Evolutionary conservation across 2,329 filamentous ascomycete genomes (phyloP).

Genomic region (Penicillium sp.): DNA sequence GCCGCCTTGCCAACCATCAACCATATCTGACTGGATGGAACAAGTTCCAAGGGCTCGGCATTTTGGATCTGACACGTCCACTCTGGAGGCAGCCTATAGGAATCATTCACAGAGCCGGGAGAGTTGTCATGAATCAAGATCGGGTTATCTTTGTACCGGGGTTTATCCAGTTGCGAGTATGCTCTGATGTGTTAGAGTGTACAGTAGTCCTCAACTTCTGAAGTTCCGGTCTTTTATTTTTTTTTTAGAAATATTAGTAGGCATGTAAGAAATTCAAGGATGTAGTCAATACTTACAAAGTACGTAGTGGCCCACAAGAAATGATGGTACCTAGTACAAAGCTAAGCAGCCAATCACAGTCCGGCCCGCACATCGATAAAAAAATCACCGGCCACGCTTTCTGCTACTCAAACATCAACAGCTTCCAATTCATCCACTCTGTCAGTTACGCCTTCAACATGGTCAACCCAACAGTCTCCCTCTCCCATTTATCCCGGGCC

Average conservation of each 20-base stretch:
- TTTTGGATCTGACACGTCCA: slow-evolving; percentile 9
- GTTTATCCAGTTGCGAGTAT: neutral
- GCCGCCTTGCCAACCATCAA: slow-evolving; percentile 19
- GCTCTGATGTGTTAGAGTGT: too few relatives aligned
- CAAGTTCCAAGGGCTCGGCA: slow-evolving; percentile 19
- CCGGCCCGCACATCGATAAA: slow-evolving; percentile 19
- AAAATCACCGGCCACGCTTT: slow-evolving; percentile 13
- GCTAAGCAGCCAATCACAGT: slow-evolving; percentile 18
- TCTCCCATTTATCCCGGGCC: slow-evolving; percentile 37
- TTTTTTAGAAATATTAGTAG: too few relatives aligned
- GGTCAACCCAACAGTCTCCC: slow-evolving; percentile 36
- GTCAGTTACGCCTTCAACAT: slow-evolving; percentile 24
- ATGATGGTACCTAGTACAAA: slow-evolving; percentile 1
- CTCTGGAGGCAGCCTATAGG: neutral
- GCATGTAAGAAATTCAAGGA: neutral
- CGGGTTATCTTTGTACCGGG: neutral
- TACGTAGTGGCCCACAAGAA: neutral
- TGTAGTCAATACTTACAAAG: neutral
- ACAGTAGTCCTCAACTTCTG: too few relatives aligned
- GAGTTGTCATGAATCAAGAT: neutral
- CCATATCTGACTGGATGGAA: slow-evolving; percentile 1
- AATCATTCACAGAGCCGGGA: neutral
- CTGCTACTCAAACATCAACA: slow-evolving; percentile 1
- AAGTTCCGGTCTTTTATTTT: too few relatives aligned
- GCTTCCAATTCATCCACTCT: neutral